Base-by-base conservation (phyloP, 1,284 basidiomycete species). In the Malassezia sp. region DNA sequence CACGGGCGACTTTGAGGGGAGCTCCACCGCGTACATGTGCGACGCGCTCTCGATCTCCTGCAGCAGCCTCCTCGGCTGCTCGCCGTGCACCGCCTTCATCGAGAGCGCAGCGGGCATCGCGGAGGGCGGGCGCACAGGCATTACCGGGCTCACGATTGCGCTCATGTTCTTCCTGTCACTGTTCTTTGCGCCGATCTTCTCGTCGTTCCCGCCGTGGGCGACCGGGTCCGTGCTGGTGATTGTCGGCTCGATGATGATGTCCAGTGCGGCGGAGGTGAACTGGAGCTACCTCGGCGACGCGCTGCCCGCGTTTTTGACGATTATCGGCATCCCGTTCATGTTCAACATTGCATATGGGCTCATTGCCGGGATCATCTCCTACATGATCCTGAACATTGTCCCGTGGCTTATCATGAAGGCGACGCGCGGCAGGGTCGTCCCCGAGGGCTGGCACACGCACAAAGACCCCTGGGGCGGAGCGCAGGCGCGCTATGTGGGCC, bases 141-240 rank as follows among this genome's bases (percentile, higher is more conserved):
- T 90, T 47, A 84, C 86, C 0, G 85, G 82, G 3, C 76, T 88
- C 52, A 74, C 76, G n/a, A 79, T 79, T 1, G 80, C 82, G 1
- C 67, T 87, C 50, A 78, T 80, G 61, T 89, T 90, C 77, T 84
- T 89, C 71, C 72, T 89, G 48, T 83, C 79, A 4, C 75, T 89
- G 50, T 90, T 90, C 77, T 90, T 90, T 62, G 80, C 85, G 10
- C 86, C 86, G 3, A 83, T 90, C 63, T 88, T 90, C 57, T 83
- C 84, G 14, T 84, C 81, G 15, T 85, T 90, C 53, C 86, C 86
- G 0, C 62, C 80, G 0, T 90, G 85, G 84, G 85, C 86, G 1
- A 90, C 86, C 0, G 86, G 86, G 5, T 82, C 84, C 49, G 85
- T 85, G 4, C 74, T 90, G 37, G 78, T 86, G 51, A 83, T 90